Percentiles rank a stretch among this genome's conserved stretches.
These are phyloP conservation scores for Aspergillus sclerotioniger DNA, from an alignment of 495 filamentous ascomycete species.

Conservation along the genomic window DNA sequence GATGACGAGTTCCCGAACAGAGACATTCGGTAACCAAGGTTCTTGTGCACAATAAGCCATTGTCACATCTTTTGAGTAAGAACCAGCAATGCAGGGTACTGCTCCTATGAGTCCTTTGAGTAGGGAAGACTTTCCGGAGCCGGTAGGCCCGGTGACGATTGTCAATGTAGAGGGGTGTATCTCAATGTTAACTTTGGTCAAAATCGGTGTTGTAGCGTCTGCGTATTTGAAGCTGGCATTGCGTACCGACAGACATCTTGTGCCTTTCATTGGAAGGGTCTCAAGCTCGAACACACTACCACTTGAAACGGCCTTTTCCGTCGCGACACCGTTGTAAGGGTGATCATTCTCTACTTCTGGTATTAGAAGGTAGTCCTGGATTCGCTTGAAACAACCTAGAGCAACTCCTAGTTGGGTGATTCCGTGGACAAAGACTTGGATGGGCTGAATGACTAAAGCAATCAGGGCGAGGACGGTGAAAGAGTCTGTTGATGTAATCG, in stretches of 20 bases:
- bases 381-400: not conserved
- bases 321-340: not conserved
- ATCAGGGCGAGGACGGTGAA: not conserved
- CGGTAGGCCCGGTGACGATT: not conserved
- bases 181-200: not conserved
- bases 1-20: not conserved
- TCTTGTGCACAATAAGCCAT: not conserved
- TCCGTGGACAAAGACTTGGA: not conserved
- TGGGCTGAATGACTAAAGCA: not conserved
- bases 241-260: not conserved
- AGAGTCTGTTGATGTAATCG: not conserved
- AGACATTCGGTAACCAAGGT: not conserved
- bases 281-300: not conserved
- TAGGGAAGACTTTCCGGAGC: not conserved
- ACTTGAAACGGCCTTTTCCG: not conserved
- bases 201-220: not conserved
- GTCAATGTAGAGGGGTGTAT: not conserved
- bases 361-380: not conserved
- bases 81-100: not conserved
- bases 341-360: not conserved
- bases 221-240: not conserved
- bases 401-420: not conserved
- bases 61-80: not conserved
- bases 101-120: not conserved
- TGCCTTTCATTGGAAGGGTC: not conserved